phyloP scores from a whole-genome alignment of 2,329 filamentous ascomycete genomes.

The Tolypocladium tundrense region DNA sequence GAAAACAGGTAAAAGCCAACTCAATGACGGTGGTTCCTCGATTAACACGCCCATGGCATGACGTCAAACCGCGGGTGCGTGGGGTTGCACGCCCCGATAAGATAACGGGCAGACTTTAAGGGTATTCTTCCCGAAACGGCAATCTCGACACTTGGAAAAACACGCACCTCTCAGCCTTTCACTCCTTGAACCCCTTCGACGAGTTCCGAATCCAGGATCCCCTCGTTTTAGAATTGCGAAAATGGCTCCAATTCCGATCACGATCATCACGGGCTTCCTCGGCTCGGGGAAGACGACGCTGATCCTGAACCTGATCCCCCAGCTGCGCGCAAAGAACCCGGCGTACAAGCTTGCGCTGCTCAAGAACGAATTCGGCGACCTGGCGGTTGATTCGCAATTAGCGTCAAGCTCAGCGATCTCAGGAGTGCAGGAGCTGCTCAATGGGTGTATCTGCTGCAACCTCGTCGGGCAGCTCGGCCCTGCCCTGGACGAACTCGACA shows the following conservation, averaged over 20 bases:
- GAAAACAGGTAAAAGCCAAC: not conserved
- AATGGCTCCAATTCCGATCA: conserved; percentile 73
- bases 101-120: not conserved
- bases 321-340: conserved; percentile 64
- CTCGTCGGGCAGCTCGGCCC: conserved; percentile 82
- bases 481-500: conserved; percentile 65
- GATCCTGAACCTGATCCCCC: conserved; percentile 85
- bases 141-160: not conserved
- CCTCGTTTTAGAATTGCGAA: not conserved
- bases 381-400: conserved; percentile 88
- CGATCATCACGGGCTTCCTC: conserved; percentile 91
- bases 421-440: conserved; percentile 84
- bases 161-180: not conserved
- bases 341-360: conserved; percentile 82
- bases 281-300: conserved; percentile 95
- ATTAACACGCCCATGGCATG: not conserved
- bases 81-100: not conserved
- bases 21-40: not conserved
- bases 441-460: conserved; percentile 98
- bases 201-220: not conserved
- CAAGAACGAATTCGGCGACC: conserved; percentile 96
- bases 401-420: conserved; percentile 74
- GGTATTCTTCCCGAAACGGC: not conserved
- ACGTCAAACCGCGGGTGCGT: not conserved
- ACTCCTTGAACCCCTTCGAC: not conserved